Evolutionary conservation across 2,329 filamentous ascomycete species (phyloP).

Genomic region (Trichoderma koningiopsis): DNA sequence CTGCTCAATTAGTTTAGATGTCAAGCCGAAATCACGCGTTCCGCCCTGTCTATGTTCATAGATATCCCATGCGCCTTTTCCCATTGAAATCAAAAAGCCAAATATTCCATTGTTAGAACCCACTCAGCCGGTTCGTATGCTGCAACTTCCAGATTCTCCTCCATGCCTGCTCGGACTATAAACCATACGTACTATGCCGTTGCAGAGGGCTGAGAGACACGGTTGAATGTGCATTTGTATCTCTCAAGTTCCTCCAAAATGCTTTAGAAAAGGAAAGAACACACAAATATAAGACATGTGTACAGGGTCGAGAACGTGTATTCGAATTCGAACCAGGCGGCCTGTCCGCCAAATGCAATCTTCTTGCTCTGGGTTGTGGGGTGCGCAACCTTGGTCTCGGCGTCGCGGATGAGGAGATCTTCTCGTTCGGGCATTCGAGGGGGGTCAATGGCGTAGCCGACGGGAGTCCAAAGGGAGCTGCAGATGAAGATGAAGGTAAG

Average conservation of each 20-base stretch:
- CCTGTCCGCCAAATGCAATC: constrained; percentile 56
- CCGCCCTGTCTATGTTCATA: constrained; percentile 24
- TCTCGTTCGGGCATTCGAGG: constrained; percentile 60
- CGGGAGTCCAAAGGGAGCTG: constrained; percentile 59
- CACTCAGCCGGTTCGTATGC: constrained; percentile 15
- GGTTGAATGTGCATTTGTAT: constrained; percentile 11
- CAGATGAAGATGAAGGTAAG: constrained; percentile 59
- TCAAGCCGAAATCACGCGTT: constrained; percentile 10
- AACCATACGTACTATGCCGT: not conserved
- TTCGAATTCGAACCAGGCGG: constrained; percentile 59
- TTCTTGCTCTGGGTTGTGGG: constrained; percentile 55
- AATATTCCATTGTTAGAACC: constrained; percentile 10
- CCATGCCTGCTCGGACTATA: not conserved
- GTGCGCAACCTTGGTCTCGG: constrained; percentile 56
- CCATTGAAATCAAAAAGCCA: constrained; percentile 8
- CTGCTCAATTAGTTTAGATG: constrained; percentile 6
- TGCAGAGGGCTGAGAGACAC: not conserved
- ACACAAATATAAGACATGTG: constrained; percentile 53
- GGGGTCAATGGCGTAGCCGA: constrained; percentile 63
- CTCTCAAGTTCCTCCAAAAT: constrained; percentile 5
- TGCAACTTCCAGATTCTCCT: not conserved
- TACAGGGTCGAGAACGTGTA: constrained; percentile 54
- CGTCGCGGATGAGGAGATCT: constrained; percentile 57
- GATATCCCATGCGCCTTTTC: constrained; percentile 23
- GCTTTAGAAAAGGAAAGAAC: constrained; percentile 39